Base-by-base conservation (phyloP, 495 filamentous ascomycete genomes). In the Chaetomidium leptoderma region DNA sequence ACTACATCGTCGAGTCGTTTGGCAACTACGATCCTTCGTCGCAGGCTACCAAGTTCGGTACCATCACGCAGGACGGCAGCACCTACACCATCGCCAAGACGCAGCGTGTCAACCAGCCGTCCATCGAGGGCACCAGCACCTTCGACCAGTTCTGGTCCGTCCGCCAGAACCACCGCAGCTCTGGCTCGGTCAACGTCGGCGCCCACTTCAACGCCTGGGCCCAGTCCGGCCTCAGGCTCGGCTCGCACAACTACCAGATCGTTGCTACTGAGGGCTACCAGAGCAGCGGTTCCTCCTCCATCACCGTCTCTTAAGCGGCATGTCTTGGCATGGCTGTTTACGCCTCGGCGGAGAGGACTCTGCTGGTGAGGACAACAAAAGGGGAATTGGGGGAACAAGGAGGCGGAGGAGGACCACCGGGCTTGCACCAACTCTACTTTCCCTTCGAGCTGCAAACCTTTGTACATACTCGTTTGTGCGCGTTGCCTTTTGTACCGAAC, bases 1-100 rank as follows among this genome's bases (percentile, higher is more conserved):
- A 83, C 79, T 84, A 85, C 75, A 70, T 85, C 37, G 74, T 85
- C 32, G 80, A 83, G 66, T 60, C 68, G 27, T 82, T 71, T 67
- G 79, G 80, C 55, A 70, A 68, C 43, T 83, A 82, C 75, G 78
- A 84, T 73, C 81, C 81, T 26, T 75, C 70, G 39, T 72, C 63
- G 37, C 74, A 71, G 14, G 74, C 74, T 21, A 66, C 65, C 0
- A 73, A 76, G 66, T 77, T 78, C 62, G 86, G 85, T 46, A 79
- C 73, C 21, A 70, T 87, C 43, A 68, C 66, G 40, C 75, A 67
- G 40, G 86, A 89, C 70, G 86, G 85, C 51, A 68, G 72, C 40
- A 81, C 73, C 10, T 90, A 90, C 74, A 76, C 85, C 54, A 81
- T 89, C 70, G 84, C 82, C 74, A 72, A 77, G 62, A 75, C 75